Evolutionary conservation across 805 yeast species (phyloP), one percentile per base, ranked within the genome.

Genomic region (Candida andamanensis): DNA sequence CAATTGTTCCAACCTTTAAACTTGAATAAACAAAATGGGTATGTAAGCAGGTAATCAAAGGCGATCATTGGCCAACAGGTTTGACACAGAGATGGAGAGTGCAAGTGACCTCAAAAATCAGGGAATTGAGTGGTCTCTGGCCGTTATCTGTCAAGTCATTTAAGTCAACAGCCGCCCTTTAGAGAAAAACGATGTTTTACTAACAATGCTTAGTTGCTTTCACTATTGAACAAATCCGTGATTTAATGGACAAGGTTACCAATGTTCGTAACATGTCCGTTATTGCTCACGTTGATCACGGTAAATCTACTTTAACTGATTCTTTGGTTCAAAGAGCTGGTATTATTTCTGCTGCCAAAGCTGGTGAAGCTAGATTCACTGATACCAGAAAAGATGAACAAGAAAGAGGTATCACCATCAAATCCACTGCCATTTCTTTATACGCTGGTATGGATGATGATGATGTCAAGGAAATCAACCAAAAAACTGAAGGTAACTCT

Each of bases 221-320:
- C 63, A 66, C 72, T 57, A 64, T 66, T 60, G 72, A 66, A 59
- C 97, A 92, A 77, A 90, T 92, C 82, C 95, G 98, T 77, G 87
- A 73, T 65, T 81, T 90, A 74, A 90, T 90, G 98, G 97, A 92
- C 94, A 83, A 82, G 75, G 96, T 89, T 78, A 83, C 97, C 73
- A 90, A 90, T 69, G 97, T 92, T 65, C 96, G 98, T 80, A 92
- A 92, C 94, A 92, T 90, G 95, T 90, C 97, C 73, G 98, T 90
- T 72, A 92, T 92, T 82, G 98, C 98, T 63, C 98, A 90, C 79
- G 97, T 90, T 84, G 98, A 90, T 80, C 98, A 92, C 80, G 98
- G 98, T 77, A 90, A 90, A 74, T 89, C 97, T 54, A 90, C 98
- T 58, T 81, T 90, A 72, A 90, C 98, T 72, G 98, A 90, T 74